These are phyloP conservation scores for Sclerotinia subarctica DNA, from an alignment of 2,329 filamentous ascomycete species.

Conservation along the genomic window DNA sequence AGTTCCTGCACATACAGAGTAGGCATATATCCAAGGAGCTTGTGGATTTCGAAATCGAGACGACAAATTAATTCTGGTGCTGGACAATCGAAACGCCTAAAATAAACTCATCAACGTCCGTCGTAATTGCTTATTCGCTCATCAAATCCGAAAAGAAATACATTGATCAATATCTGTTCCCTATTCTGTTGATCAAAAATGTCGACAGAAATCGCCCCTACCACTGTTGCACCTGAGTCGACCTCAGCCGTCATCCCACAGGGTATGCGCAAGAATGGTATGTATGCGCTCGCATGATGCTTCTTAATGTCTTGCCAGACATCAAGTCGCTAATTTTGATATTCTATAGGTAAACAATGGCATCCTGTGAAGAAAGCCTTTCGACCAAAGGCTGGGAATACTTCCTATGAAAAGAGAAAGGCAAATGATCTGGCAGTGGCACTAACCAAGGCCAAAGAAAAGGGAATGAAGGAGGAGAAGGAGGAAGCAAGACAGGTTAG, in stretches of 20 bases:
- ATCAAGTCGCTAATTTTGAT: neutral
- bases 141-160: neutral
- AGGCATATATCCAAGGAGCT: no score
- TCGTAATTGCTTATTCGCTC: neutral
- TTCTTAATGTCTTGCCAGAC: neutral
- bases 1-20: slow-evolving; percentile 11
- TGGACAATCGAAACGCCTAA: neutral
- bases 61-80: neutral
- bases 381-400: slow-evolving; percentile 73
- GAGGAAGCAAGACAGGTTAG: slow-evolving; percentile 79
- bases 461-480: slow-evolving; percentile 94
- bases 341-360: slow-evolving; percentile 82
- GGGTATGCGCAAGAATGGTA: slow-evolving; percentile 84
- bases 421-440: slow-evolving; percentile 66
- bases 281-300: neutral
- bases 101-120: neutral
- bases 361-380: slow-evolving; percentile 80
- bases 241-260: slow-evolving; percentile 14
- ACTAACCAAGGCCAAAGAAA: slow-evolving; percentile 88
- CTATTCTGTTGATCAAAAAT: slow-evolving; percentile 22
- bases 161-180: neutral
- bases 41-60: neutral
- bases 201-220: slow-evolving; percentile 30
- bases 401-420: slow-evolving; percentile 72
- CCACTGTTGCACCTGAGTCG: slow-evolving; percentile 13